Conservation (phyloP, 352 stramenopile genomes). For the Phytophthora europaea region DNA sequence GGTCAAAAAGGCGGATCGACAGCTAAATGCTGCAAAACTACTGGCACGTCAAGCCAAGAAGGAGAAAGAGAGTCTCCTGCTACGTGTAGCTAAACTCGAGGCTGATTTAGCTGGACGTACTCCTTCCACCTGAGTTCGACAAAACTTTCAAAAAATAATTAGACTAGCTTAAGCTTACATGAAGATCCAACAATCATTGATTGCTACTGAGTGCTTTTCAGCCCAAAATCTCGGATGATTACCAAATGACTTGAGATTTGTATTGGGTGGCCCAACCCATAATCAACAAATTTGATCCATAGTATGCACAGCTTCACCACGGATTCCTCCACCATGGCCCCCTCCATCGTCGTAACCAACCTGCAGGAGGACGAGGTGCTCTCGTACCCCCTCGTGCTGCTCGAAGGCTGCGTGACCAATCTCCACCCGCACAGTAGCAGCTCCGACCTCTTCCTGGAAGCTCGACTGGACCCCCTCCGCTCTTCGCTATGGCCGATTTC, state of each 20-base stretch:
- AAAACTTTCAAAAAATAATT: background rate
- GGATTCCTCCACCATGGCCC: background rate
- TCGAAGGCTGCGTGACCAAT: slow-evolving; percentile 49
- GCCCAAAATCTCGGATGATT: background rate
- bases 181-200: too few species aligned
- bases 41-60: slow-evolving; percentile 74
- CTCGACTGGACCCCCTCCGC: slow-evolving; percentile 41
- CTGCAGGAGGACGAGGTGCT: slow-evolving; percentile 83
- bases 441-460: slow-evolving; percentile 48
- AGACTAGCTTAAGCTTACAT: slow-evolving; percentile 37
- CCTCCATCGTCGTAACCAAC: slow-evolving; percentile 81
- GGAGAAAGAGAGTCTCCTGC: slow-evolving; percentile 68
- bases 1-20: slow-evolving; percentile 64
- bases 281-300: too few species aligned
- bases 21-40: slow-evolving; percentile 78
- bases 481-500: slow-evolving; percentile 62
- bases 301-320: too few species aligned
- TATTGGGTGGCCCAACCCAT: slow-evolving; percentile 59
- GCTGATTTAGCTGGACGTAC: slow-evolving; percentile 20
- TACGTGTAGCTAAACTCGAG: slow-evolving; percentile 56
- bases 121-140: slow-evolving; percentile 2
- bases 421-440: slow-evolving; percentile 1
- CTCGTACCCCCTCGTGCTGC: slow-evolving; percentile 62
- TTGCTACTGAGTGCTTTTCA: too few species aligned
- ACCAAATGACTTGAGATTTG: background rate